Percentiles rank a stretch among this genome's conserved stretches.
phyloP scores from a whole-genome alignment of 257 asterid genomes.

The Ilex asprella region DNA sequence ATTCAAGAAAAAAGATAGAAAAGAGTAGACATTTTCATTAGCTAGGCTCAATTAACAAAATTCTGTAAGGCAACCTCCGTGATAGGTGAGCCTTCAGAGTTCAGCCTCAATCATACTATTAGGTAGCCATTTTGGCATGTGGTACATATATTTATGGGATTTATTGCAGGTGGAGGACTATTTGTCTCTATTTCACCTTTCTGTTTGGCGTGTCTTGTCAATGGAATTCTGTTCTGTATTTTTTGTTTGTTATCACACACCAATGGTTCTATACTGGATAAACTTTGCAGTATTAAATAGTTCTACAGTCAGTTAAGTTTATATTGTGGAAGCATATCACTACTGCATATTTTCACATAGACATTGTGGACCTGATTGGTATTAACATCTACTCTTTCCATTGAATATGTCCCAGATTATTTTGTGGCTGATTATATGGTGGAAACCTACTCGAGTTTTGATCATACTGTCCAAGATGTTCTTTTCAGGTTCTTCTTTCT shows the following conservation, averaged over 20 bases:
- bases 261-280: neutral
- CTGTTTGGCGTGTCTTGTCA: neutral
- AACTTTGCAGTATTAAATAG: neutral
- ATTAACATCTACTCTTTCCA: slow-evolving; percentile 12
- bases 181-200: no score
- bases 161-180: no score
- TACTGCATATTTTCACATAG: no score
- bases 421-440: slow-evolving; percentile 80
- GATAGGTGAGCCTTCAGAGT: no score
- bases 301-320: neutral
- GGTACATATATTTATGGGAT: no score
- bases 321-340: no score
- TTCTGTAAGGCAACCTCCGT: no score
- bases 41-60: no score
- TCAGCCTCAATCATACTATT: no score
- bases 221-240: neutral
- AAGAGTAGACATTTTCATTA: no score
- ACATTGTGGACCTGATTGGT: neutral
- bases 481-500: slow-evolving; percentile 73
- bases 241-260: neutral
- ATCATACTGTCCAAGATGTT: slow-evolving; percentile 75
- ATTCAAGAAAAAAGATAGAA: no score
- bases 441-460: slow-evolving; percentile 65
- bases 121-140: no score
- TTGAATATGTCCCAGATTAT: slow-evolving; percentile 45